Evolutionary conservation across 148 eudicot species (phyloP), one percentile per base, ranked within the genome.

Genomic region (Drosera capensis): DNA sequence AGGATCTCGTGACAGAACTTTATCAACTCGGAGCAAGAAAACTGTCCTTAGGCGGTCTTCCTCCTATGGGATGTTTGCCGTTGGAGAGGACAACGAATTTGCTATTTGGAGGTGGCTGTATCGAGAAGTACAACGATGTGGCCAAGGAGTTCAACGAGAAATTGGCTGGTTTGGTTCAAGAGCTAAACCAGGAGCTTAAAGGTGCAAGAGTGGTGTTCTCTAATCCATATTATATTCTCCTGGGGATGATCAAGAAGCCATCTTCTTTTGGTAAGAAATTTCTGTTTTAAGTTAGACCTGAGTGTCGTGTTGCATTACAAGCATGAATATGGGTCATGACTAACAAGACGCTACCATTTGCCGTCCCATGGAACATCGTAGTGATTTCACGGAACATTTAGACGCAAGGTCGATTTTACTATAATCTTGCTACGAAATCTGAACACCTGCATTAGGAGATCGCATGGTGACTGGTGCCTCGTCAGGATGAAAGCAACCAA

Each of bases 111-210:
- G 54, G 73, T 23, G 35, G 26, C 3, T 82, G 86, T 45, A 55
- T 52, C 46, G 64, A 65, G 49, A 56, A 23, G 16, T 82, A 82
- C 67, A 82, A 82, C 23, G 43, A 46, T 8, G 77, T 78, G 61
- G 94, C 82, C 7, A 26, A 25, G 38, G 66, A 64, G 20, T 82
- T 71, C 57, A 82, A 78, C 29, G 23, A 44, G 40, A 78, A 74
- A 71, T 60, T 78, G 66, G 48, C 42, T 38, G 58, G n/a, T 58
- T 36, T 82, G 40, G 71, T 67, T 23, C 54, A 24, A 26, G 38
- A 14, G 23, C 63, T 74, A 25, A 82, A 72, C 52, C 38, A 55
- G 13, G 79, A 70, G 53, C 67, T 72, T 17, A 25, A 45, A 5
- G 70, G 73, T 13, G 36, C 75, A 49, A 65, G 59, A 28, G 22